These are phyloP conservation scores for Phytophthora cajani DNA, from an alignment of 352 stramenopile species.

Conservation along the genomic window DNA sequence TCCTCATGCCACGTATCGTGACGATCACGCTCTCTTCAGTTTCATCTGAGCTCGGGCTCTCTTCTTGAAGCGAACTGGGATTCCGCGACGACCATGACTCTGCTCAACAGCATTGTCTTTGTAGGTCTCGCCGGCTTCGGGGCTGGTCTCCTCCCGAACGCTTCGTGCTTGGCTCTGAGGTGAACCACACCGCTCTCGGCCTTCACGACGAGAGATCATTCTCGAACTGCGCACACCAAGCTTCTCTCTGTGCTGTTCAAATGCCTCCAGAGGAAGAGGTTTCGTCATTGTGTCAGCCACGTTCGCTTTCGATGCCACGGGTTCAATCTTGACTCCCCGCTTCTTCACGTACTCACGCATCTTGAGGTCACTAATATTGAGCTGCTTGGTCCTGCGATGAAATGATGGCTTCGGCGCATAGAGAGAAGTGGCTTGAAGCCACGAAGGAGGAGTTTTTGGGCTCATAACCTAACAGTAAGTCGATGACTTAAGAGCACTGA, in stretches of 20 bases:
- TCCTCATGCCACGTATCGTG: background rate
- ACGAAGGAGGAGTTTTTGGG: constrained; percentile 12
- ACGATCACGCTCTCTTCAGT: background rate
- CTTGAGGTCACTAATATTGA: no score
- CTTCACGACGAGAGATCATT: no score
- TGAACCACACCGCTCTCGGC: background rate
- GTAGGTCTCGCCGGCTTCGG: background rate
- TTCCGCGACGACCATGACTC: background rate
- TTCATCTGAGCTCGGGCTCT: background rate
- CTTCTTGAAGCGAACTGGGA: background rate
- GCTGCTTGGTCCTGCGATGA: background rate
- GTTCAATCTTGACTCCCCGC: constrained; percentile 5
- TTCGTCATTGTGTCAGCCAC: constrained; percentile 17
- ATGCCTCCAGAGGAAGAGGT: constrained; percentile 11
- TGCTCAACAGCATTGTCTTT: background rate
- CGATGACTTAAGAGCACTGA: background rate
- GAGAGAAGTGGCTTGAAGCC: no score
- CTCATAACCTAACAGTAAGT: constrained; percentile 9
- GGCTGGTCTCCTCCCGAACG: background rate
- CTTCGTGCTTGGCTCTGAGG: background rate
- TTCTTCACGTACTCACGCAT: no score
- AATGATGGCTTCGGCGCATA: background rate
- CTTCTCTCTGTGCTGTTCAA: constrained; percentile 17
- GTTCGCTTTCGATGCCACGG: constrained; percentile 18
- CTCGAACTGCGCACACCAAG: background rate